Conservation (phyloP, 1,284 basidiomycete genomes). For the Trametes pubescens region DNA sequence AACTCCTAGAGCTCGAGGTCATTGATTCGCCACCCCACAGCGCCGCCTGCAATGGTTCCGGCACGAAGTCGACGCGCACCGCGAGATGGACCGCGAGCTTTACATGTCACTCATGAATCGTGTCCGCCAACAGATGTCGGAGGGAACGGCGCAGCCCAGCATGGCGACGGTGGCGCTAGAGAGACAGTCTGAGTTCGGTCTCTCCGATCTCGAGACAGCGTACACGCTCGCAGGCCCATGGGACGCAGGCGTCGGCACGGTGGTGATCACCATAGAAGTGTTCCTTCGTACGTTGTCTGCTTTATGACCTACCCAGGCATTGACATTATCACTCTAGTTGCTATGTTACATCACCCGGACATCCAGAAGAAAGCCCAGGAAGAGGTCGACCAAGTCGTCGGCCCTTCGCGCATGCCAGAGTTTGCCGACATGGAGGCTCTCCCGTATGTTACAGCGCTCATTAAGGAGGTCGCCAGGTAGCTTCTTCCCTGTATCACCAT, state of each 20-base stretch:
- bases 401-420: slow-evolving; percentile 37
- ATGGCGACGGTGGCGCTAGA: slow-evolving; percentile 17
- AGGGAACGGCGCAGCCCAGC: slow-evolving; percentile 18
- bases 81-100: not conserved
- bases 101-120: slow-evolving; percentile 11
- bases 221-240: slow-evolving; percentile 21
- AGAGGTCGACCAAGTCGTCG: slow-evolving; percentile 41
- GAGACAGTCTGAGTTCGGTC: slow-evolving; percentile 14
- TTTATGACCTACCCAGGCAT: too few relatives aligned
- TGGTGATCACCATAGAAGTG: slow-evolving; percentile 7
- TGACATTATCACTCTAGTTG: not conserved
- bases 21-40: not conserved
- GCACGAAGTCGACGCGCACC: slow-evolving; percentile 12
- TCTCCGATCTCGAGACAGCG: slow-evolving; percentile 21
- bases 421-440: slow-evolving; percentile 37
- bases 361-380: slow-evolving; percentile 24
- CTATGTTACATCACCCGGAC: slow-evolving; percentile 16
- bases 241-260: slow-evolving; percentile 20
- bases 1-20: not conserved
- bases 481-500: not conserved
- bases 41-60: slow-evolving; percentile 23
- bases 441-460: slow-evolving; percentile 34
- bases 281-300: slow-evolving; percentile 7
- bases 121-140: slow-evolving; percentile 9
- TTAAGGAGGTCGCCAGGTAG: slow-evolving; percentile 24